Evolutionary conservation across 2,329 filamentous ascomycete genomes (phyloP).

Genomic region (Gnomoniopsis smithogilvyi): DNA sequence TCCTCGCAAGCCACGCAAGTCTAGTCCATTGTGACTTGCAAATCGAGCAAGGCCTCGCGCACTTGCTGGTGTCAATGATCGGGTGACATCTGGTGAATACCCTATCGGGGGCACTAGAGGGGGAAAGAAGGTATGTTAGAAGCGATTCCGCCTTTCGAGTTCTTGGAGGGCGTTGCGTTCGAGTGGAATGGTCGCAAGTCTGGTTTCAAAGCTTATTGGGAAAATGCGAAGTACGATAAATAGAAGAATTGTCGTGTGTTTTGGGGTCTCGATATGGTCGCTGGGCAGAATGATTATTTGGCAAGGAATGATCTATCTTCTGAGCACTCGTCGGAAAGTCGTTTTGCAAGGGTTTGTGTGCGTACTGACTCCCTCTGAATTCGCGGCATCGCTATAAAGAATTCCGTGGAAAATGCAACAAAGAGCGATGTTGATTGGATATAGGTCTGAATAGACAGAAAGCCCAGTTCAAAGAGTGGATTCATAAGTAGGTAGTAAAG

Average conservation of each 20-base stretch:
- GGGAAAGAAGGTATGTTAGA: not conserved
- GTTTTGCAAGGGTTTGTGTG: conserved; percentile 1
- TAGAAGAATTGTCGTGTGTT: not conserved
- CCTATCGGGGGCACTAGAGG: not conserved
- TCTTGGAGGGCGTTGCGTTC: conserved; percentile 15
- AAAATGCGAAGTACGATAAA: conserved; percentile 10
- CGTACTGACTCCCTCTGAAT: conserved; percentile 7
- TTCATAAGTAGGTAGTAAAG: too few species aligned
- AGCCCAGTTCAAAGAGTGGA: too few species aligned
- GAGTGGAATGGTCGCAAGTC: conserved; percentile 11
- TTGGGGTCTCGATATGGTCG: conserved; percentile 2
- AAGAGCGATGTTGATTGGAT: not conserved
- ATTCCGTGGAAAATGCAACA: not conserved
- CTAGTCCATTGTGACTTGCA: conserved; percentile 25
- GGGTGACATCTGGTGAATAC: not conserved
- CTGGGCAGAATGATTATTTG: not conserved
- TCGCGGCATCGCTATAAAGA: conserved; percentile 6
- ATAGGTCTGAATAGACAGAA: too few species aligned
- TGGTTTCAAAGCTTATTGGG: conserved; percentile 17
- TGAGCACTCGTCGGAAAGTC: not conserved
- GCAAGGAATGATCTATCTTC: not conserved
- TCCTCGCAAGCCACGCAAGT: conserved; percentile 23
- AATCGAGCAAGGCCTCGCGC: conserved; percentile 18
- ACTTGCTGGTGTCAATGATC: not conserved
- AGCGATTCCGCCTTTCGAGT: conserved; percentile 9